These are phyloP conservation scores for Phaeodactylum tricornutum DNA, from an alignment of 108 stramenopile genomes.

Conservation along the genomic window DNA sequence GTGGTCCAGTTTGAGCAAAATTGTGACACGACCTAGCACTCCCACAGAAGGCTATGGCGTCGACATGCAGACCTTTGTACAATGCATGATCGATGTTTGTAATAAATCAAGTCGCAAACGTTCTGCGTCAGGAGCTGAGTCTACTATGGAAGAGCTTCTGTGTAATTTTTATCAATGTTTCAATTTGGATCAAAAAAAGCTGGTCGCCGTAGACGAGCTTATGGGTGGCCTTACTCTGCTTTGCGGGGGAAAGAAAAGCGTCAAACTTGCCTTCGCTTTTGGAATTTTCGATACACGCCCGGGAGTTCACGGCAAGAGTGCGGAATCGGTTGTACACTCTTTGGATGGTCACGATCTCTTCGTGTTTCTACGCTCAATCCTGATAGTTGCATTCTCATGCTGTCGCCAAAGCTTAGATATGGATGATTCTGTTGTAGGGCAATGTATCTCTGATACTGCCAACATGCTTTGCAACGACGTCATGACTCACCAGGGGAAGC, in stretches of 20 bases:
- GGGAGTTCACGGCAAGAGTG: slow-evolving; percentile 2
- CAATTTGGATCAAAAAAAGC: slow-evolving; percentile 56
- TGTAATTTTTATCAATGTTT: slow-evolving; percentile 76
- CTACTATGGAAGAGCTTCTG: slow-evolving; percentile 31
- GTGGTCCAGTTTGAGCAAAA: slow-evolving; percentile 30
- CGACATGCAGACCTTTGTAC: slow-evolving; percentile 52
- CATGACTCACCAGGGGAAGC: slow-evolving; percentile 67
- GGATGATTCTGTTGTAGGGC: slow-evolving; percentile 49
- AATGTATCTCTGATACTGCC: slow-evolving; percentile 72
- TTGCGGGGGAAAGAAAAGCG: slow-evolving; percentile 77
- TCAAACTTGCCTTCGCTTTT: slow-evolving; percentile 80
- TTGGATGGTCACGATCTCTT: slow-evolving; percentile 55
- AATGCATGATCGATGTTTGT: slow-evolving; percentile 58
- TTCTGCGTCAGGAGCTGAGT: slow-evolving; percentile 19
- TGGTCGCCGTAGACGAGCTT: slow-evolving; percentile 69
- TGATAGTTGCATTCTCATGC: slow-evolving; percentile 83
- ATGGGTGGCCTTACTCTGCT: slow-evolving; percentile 84
- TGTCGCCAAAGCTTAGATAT: slow-evolving; percentile 77
- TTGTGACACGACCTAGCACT: slow-evolving; percentile 9
- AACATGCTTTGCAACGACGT: slow-evolving; percentile 74
- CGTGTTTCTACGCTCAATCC: slow-evolving; percentile 69
- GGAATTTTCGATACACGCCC: slow-evolving; percentile 55
- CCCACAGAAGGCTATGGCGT: slow-evolving; percentile 12
- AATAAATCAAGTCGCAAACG: slow-evolving; percentile 14
- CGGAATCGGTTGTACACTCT: slow-evolving; percentile 7